phyloP scores from a whole-genome alignment of 2,329 filamentous ascomycete genomes.

The Aspergillus pseudonomiae region DNA sequence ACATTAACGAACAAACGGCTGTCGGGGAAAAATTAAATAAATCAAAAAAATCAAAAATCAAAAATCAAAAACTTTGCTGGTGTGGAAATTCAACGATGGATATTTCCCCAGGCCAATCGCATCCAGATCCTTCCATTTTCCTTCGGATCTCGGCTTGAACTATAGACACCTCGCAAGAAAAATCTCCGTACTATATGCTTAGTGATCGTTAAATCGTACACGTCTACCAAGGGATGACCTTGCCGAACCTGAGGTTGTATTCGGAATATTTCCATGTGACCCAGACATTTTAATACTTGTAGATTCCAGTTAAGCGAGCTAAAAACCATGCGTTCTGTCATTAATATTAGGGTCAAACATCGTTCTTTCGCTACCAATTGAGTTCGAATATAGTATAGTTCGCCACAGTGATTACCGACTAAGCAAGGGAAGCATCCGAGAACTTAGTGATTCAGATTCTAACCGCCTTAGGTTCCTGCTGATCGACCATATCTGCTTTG shows the following conservation, averaged over 20 bases:
- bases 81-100: background rate
- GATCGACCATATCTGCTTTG: background rate
- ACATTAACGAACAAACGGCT: background rate
- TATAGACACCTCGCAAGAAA: background rate
- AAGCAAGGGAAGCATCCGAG: background rate
- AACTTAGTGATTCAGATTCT: background rate
- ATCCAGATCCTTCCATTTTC: background rate
- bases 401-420: background rate
- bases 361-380: background rate
- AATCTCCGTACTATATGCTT: background rate
- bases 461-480: background rate
- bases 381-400: background rate
- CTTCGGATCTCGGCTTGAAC: background rate
- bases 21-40: no score
- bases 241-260: background rate
- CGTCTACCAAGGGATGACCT: background rate
- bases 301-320: background rate
- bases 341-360: background rate
- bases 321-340: background rate
- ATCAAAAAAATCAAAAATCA: no score
- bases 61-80: background rate
- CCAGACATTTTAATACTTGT: background rate
- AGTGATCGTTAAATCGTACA: background rate
- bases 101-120: background rate
- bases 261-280: background rate